Evolutionary conservation across 1,284 basidiomycete species (phyloP), one percentile per base, ranked within the genome.

Genomic region (Ceraceosorus bombacis): DNA sequence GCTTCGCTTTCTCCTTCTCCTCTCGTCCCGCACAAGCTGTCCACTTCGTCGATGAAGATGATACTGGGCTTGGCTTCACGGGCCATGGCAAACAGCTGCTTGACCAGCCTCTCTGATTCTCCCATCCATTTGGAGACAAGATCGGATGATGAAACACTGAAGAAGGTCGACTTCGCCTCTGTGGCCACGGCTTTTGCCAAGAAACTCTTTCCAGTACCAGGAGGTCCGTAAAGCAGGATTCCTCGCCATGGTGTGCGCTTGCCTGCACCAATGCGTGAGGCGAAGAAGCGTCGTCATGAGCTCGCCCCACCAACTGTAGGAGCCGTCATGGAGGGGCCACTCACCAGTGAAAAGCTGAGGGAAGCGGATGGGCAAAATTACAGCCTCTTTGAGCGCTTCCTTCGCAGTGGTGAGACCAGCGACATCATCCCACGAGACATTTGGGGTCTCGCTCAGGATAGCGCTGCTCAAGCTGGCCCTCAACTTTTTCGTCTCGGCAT

Each of bases 91-190:
- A 98, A 98, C 48, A 98, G 83, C 78, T 97, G 91, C 79, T 92
- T 94, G 55, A 98, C 94, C 64, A 97, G 82, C 60, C 65, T 82
- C 80, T 98, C 94, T 17, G 89, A 93, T 80, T 98, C 94, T 68
- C 94, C 94, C 82, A 97, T 95, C 94, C 94, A 98, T 79, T 98
- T 98, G 79, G 90, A 94, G 59, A 98, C 95, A 57, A 98, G 82
- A 77, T 98, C 95, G 78, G 87, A 88, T 54, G 89, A 92, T 71
- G 88, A 91, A 63, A 98, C 91, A 69, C 88, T 91, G 81, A 95
- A 98, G 83, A 46, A 46, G 10, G 43, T 46, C 54, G 90, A 68
- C 81, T 97, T 97, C 61, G 94, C 91, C 79, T 98, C 94, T 15
- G 94, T 98, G 27, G 94, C 95, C 49, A 98, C 94, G 0, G 95